phyloP scores from a whole-genome alignment of 495 filamentous ascomycete species.

The Tetracladium marchalianum region DNA sequence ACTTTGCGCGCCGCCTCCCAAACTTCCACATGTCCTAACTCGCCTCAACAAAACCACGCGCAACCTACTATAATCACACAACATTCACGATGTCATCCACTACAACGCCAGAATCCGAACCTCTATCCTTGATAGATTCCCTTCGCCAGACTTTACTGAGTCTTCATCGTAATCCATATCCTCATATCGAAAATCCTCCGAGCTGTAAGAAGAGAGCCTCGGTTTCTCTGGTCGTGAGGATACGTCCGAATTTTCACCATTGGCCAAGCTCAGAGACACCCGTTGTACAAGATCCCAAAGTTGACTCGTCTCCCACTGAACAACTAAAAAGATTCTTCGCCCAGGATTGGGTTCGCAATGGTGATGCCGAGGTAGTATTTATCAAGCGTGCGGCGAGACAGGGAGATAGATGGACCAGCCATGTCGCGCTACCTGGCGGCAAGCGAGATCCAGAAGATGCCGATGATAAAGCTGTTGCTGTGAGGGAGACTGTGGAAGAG shows the following conservation, averaged over 20 bases:
- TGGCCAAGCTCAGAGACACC: constrained; percentile 31
- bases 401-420: constrained; percentile 68
- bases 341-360: constrained; percentile 60
- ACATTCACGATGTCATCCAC: too few species aligned
- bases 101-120: not conserved
- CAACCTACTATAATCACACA: too few species aligned
- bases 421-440: constrained; percentile 68
- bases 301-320: constrained; percentile 25
- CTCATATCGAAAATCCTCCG: constrained; percentile 53
- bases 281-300: constrained; percentile 20
- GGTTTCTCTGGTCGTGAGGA: constrained; percentile 60
- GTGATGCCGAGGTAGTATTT: constrained; percentile 67
- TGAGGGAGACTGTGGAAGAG: constrained; percentile 64
- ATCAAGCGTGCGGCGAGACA: constrained; percentile 65
- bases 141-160: constrained; percentile 36
- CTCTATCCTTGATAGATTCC: constrained; percentile 20
- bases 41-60: too few species aligned
- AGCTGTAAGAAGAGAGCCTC: constrained; percentile 57
- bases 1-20: too few species aligned
- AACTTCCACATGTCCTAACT: too few species aligned
- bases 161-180: constrained; percentile 46
- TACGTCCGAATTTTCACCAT: constrained; percentile 50
- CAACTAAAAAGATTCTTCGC: constrained; percentile 53
- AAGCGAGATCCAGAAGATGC: constrained; percentile 60
- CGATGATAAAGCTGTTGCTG: constrained; percentile 53